Conservation (phyloP, 179 eudicot species). For the Patellifolia procumbens region DNA sequence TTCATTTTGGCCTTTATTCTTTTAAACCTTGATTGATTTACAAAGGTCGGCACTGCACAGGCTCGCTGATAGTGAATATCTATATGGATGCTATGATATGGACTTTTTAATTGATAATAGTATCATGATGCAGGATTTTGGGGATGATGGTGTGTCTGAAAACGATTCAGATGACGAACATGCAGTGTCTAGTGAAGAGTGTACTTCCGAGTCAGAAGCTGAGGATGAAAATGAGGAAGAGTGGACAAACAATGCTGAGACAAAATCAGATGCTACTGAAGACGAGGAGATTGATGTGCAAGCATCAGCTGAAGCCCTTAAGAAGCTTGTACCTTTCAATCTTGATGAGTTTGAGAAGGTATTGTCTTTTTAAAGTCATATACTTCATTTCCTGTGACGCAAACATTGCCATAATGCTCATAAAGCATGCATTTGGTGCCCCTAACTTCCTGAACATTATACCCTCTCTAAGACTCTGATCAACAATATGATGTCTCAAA, state of each 20-base stretch:
- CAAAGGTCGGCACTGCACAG: too few species aligned
- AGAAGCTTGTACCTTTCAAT: slow-evolving; percentile 70
- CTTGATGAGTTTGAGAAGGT: slow-evolving; percentile 93
- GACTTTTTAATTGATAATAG: not conserved
- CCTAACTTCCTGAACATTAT: not conserved
- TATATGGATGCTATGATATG: not conserved
- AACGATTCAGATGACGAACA: slow-evolving; percentile 78
- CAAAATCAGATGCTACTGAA: slow-evolving; percentile 64
- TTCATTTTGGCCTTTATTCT: too few species aligned
- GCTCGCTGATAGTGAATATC: too few species aligned
- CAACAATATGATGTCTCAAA: not conserved
- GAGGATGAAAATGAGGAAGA: slow-evolving; percentile 88
- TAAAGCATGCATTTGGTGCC: not conserved
- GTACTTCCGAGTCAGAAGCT: slow-evolving; percentile 68
- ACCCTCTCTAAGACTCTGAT: not conserved
- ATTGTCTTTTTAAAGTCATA: slow-evolving; percentile 16
- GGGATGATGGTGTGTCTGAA: slow-evolving; percentile 68
- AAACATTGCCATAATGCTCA: not conserved
- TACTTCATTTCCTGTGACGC: not conserved
- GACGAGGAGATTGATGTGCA: slow-evolving; percentile 61
- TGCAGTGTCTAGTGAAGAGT: slow-evolving; percentile 66
- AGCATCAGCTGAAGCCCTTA: slow-evolving; percentile 79
- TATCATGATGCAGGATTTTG: slow-evolving; percentile 58
- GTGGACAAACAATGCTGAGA: slow-evolving; percentile 69
- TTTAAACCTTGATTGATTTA: too few species aligned